A percentile compares a stretch with the other conserved stretches of the same genome.
These are phyloP conservation scores for Moesziomyces parantarcticus DNA, from an alignment of 1,284 basidiomycete genomes.

Conservation along the genomic window DNA sequence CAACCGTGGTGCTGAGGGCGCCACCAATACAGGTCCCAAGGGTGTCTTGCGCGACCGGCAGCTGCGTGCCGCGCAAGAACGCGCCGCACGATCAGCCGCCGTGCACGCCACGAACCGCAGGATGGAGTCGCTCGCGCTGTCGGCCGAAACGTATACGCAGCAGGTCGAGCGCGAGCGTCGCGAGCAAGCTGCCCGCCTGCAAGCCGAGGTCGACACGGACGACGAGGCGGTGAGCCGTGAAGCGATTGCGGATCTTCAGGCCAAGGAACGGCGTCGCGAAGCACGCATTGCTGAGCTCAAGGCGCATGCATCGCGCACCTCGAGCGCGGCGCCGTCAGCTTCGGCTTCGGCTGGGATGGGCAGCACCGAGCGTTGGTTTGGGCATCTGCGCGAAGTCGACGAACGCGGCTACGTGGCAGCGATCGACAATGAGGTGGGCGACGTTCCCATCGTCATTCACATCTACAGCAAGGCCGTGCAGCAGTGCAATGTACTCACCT, in stretches of 20 bases:
- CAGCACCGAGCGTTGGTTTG: conserved; percentile 42
- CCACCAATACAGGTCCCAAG: conserved; percentile 56
- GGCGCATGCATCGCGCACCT: conserved; percentile 5
- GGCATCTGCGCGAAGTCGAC: conserved; percentile 60
- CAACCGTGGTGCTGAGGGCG: conserved; percentile 28
- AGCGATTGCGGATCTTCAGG: conserved; percentile 46
- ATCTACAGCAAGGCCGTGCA: conserved; percentile 58
- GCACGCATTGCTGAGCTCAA: conserved; percentile 49
- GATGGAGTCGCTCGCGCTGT: conserved; percentile 43
- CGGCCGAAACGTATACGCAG: conserved; percentile 42
- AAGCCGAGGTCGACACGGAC: conserved; percentile 18
- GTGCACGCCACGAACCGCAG: conserved; percentile 31
- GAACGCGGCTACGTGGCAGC: conserved; percentile 52
- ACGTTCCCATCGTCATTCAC: conserved; percentile 54
- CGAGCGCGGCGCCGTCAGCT: neutral
- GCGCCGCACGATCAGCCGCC: conserved; percentile 11
- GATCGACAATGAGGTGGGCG: conserved; percentile 49
- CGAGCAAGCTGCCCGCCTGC: conserved; percentile 19
- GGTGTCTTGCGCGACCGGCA: conserved; percentile 53
- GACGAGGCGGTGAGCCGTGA: conserved; percentile 27
- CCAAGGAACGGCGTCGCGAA: conserved; percentile 41
- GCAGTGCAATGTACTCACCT: conserved; percentile 50
- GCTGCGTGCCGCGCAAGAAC: conserved; percentile 24
- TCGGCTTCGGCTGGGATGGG: neutral
- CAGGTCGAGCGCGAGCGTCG: conserved; percentile 33